Evolutionary conservation across 805 yeast species (phyloP), one percentile per base, ranked within the genome.

Genomic region (Wickerhamomyces alni): DNA sequence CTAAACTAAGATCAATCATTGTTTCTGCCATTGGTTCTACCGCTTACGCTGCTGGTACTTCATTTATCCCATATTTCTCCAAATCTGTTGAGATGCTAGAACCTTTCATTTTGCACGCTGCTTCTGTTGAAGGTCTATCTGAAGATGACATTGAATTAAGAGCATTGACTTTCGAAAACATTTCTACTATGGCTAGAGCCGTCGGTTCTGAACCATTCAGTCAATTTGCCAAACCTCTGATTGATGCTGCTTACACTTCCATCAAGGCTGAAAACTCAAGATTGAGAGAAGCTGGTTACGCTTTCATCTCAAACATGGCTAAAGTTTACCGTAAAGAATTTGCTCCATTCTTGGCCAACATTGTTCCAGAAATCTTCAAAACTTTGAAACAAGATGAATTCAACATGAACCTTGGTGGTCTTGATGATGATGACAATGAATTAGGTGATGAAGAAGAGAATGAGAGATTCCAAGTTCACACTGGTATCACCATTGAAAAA

Each of bases 1-100:
- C 94, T 13, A 65, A 65, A 43, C 70, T 85, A 57, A 82, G 80
- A 61, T 67, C 85, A 36, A 86, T 87, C 44, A 81, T 85, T 57
- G 96, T 93, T 43, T 85, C 95, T 39, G 96, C 97, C 30, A 86
- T 93, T 60, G 98, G 98, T 40, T 89, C 98, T 30, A 87, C 96
- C 43, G 98, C 99, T 22, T 88, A 82, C 58, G 95, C 98, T 41
- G 79, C 96, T 33, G 96, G 97, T 64, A 80, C 81, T 53, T 74
- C 84, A 30, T 93, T 86, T 65, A 69, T 74, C 44, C 97, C 98
- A 44, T 93, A 75, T 69, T 91, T 91, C 63, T 76, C 79, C 57
- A 75, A 79, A 47, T 84, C 96, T 37, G 78, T 91, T 51, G 80
- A 81, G 59, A 76, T 74, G 47, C 73, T 93, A 53, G 93, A 87